Base-by-base conservation (phyloP, 129 eudicot species). In the Artemisia argyi region DNA sequence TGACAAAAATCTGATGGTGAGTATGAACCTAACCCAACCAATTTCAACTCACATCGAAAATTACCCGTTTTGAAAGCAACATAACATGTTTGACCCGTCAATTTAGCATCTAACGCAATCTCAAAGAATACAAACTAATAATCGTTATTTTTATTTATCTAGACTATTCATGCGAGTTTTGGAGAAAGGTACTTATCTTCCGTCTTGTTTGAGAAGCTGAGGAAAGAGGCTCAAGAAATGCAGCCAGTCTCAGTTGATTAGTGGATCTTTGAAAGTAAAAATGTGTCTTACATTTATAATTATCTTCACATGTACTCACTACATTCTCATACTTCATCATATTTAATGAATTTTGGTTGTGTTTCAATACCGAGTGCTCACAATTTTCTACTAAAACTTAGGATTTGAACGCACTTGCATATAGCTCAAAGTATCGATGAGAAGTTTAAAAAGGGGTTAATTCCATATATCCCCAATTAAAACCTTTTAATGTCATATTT, bases 201-300 rank as follows among this genome's bases (percentile, higher is more conserved):
- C 12, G 96, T 88, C 9, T 72, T 93, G 82, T 93, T 89, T 72
- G 67, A 93, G 73, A 92, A 89, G 64, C 71, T 93, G 68, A 85
- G 98, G 88, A 82, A 78, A 81, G 96, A 89, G 71, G 98, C 96
- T 57, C 88, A 93, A 76, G 80, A 78, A 32, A 93, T 93, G 96
- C 92, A 93, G 68, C 96, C 98, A 14, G 98, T 93, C 71, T 67
- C 95, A n/a, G 96, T 89, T 69, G 98, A 92, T 77, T 92, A 79
- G 72, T 62, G 54, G 1, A n/a, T 19, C 15, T 39, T 58, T 5
- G 18, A 2, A 65, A 9, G 51, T 67, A 28, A 11, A 7, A 49
- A 47, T 17, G 5, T 47, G 1, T 60, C 63, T 20, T 17, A 14
- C 50, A 11, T 69, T 30, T 76, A 55, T 49, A 32, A 4, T 32